Evolutionary conservation across 495 filamentous ascomycete species (phyloP).

Genomic region (Neurospora sp.): DNA sequence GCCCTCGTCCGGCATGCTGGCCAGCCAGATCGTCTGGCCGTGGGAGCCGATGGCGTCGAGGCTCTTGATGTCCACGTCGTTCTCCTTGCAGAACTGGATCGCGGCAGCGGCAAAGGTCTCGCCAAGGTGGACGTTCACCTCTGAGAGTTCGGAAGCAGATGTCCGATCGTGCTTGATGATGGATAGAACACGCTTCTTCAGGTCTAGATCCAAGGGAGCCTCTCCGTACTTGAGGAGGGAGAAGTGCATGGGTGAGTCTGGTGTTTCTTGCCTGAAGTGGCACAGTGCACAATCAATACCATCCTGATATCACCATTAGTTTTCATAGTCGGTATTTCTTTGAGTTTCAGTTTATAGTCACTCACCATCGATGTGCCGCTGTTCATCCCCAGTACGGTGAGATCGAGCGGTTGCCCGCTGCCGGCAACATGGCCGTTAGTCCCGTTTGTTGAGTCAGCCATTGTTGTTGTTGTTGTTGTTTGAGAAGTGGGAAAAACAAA

Average conservation of each 20-base stretch:
- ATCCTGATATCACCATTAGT: conserved; percentile 14
- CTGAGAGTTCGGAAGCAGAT: conserved; percentile 40
- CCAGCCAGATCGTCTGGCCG: conserved; percentile 50
- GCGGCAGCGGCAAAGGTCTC: conserved; percentile 42
- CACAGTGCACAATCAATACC: conserved; percentile 44
- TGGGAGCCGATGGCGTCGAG: conserved; percentile 49
- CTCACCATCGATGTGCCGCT: conserved; percentile 34
- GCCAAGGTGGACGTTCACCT: conserved; percentile 43
- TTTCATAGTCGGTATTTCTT: not conserved
- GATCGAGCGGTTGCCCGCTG: conserved; percentile 19
- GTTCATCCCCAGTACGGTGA: conserved; percentile 44
- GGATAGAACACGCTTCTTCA: conserved; percentile 46
- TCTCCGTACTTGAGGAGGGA: conserved; percentile 34
- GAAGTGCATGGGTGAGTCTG: conserved; percentile 40
- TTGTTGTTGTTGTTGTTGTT: not conserved
- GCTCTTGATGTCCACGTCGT: conserved; percentile 32
- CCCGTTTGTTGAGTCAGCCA: not conserved
- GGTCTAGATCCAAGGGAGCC: conserved; percentile 37
- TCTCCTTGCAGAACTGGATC: conserved; percentile 35
- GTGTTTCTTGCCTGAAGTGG: conserved; percentile 39
- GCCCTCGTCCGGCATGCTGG: conserved; percentile 40
- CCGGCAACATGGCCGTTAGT: not conserved
- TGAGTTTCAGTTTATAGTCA: not conserved
- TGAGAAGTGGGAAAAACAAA: not conserved
- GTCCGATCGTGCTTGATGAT: conserved; percentile 45